phyloP scores from a whole-genome alignment of 257 asterid genomes.

The Solanum stenotomum region DNA sequence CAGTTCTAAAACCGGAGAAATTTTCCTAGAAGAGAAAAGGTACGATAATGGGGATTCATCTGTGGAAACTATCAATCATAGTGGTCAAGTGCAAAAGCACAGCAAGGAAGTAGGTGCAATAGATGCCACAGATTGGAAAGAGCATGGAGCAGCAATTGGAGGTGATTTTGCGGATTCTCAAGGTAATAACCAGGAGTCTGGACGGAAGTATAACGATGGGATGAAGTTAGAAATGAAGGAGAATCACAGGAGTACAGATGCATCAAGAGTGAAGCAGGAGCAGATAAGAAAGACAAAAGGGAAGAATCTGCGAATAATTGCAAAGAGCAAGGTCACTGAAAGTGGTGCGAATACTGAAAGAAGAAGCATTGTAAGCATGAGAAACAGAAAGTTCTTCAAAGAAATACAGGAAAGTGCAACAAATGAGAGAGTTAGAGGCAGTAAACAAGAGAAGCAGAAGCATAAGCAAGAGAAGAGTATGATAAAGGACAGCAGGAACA shows the following conservation, averaged over 20 bases:
- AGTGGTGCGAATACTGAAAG: not conserved
- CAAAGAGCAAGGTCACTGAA: not conserved
- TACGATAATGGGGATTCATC: not conserved
- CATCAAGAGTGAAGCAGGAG: not conserved
- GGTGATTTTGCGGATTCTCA: not conserved
- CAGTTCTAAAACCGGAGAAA: not conserved
- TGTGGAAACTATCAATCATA: not conserved
- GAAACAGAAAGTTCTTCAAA: not conserved
- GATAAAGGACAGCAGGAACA: not conserved
- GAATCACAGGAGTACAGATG: not conserved
- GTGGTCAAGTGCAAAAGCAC: not conserved
- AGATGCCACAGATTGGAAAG: not conserved
- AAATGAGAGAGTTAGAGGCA: not conserved
- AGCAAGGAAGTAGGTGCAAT: not conserved
- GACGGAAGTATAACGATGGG: not conserved
- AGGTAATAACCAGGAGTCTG: not conserved
- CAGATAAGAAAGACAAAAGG: slow-evolving; percentile 18
- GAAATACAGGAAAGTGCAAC: not conserved
- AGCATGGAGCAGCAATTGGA: not conserved
- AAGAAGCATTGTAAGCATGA: not conserved
- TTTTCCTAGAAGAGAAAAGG: not conserved
- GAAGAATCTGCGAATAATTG: slow-evolving; percentile 22
- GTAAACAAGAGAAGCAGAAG: not conserved
- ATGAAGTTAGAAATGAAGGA: slow-evolving; percentile 20
- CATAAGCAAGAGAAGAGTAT: not conserved